Evolutionary conservation across 257 asterid species (phyloP).

Genomic region (Plectranthus barbatus): DNA sequence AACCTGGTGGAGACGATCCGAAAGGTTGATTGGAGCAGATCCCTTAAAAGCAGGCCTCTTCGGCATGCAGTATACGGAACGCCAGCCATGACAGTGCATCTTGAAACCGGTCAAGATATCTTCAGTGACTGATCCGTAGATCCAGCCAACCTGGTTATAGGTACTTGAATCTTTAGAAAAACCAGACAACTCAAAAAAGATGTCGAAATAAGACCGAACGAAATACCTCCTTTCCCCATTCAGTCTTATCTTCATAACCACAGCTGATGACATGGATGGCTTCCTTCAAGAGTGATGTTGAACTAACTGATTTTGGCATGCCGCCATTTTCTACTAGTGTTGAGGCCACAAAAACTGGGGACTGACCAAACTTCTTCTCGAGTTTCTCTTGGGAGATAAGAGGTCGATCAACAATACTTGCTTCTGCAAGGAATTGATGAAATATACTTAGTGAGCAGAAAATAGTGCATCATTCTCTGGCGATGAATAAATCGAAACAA

Average conservation of each 20-base stretch:
- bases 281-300: conserved; percentile 54
- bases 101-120: conserved; percentile 93
- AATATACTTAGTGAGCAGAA: too few relatives aligned
- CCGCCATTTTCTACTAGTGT: conserved; percentile 68
- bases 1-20: conserved; percentile 94
- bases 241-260: conserved; percentile 88
- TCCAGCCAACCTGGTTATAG: conserved; percentile 81
- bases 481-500: too few relatives aligned
- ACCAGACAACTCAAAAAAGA: background rate
- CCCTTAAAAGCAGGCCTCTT: conserved; percentile 82
- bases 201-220: background rate
- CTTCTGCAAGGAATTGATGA: background rate
- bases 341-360: conserved; percentile 76
- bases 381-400: conserved; percentile 55
- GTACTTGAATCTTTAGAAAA: conserved; percentile 7
- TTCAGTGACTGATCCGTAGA: conserved; percentile 89
- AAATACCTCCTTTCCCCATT: conserved; percentile 92
- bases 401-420: conserved; percentile 21
- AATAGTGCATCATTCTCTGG: too few relatives aligned
- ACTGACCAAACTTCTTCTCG: conserved; percentile 79
- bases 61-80: conserved; percentile 90
- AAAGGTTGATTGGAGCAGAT: conserved; percentile 85
- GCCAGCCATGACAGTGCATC: conserved; percentile 97
- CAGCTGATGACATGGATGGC: conserved; percentile 92
- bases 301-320: conserved; percentile 15